These are phyloP conservation scores for Salix koriyanagi DNA, from an alignment of 345 rosid genomes.

Conservation along the genomic window DNA sequence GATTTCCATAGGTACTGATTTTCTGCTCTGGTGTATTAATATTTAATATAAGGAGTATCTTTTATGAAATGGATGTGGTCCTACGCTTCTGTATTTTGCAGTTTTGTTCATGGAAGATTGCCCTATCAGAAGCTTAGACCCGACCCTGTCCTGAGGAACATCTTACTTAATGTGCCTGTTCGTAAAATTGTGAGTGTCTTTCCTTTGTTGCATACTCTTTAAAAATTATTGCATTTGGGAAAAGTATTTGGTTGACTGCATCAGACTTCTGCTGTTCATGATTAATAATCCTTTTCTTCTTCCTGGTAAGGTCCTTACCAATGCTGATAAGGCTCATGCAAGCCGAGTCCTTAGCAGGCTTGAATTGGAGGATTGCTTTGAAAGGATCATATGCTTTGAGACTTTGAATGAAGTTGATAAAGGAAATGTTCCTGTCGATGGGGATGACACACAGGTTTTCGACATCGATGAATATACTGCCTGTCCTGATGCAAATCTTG, in stretches of 20 bases:
- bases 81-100: conserved; percentile 23
- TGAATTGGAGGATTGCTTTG: conserved; percentile 84
- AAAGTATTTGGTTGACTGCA: neutral
- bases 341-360: conserved; percentile 57
- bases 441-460: conserved; percentile 42
- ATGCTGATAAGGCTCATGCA: conserved; percentile 76
- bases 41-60: neutral
- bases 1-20: conserved; percentile 73
- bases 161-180: conserved; percentile 62
- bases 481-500: conserved; percentile 18
- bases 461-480: conserved; percentile 36
- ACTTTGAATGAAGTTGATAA: conserved; percentile 55
- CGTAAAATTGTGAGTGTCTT: conserved; percentile 67
- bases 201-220: neutral
- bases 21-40: neutral
- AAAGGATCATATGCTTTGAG: conserved; percentile 84
- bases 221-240: neutral
- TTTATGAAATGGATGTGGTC: neutral
- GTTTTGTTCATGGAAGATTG: conserved; percentile 84
- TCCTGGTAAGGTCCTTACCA: conserved; percentile 66
- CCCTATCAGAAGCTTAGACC: conserved; percentile 81
- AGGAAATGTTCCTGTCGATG: conserved; percentile 32
- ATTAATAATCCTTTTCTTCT: neutral
- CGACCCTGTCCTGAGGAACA: conserved; percentile 73
- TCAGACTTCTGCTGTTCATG: neutral